These are phyloP conservation scores for Penicillium subrubescens DNA, from an alignment of 495 filamentous ascomycete species.

Conservation along the genomic window DNA sequence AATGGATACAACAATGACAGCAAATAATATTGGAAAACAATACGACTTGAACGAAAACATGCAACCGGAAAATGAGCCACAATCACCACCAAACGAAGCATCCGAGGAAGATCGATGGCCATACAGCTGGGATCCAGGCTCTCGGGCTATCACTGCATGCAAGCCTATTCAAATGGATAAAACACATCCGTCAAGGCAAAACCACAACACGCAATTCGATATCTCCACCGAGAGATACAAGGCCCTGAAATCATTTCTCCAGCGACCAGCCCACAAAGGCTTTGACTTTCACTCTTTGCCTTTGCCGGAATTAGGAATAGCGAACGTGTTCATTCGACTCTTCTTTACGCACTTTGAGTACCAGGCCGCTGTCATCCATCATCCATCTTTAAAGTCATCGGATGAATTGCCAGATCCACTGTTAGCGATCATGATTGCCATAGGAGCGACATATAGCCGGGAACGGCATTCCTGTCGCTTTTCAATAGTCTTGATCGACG, in stretches of 20 bases:
- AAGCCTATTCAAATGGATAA: constrained; percentile 8
- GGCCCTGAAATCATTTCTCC: constrained; percentile 2
- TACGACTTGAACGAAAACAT: background rate
- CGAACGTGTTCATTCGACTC: constrained; percentile 12
- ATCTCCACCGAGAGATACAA: constrained; percentile 6
- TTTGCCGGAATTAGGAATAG: constrained; percentile 5
- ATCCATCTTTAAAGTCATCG: constrained; percentile 4
- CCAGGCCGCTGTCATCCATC: constrained; percentile 11
- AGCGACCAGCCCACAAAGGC: constrained; percentile 7
- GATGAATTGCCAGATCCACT: constrained; percentile 9
- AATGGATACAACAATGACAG: background rate
- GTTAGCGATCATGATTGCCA: constrained; percentile 10
- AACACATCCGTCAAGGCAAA: constrained; percentile 4
- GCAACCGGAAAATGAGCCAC: background rate
- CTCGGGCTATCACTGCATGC: constrained; percentile 9
- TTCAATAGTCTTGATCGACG: constrained; percentile 11
- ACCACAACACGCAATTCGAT: constrained; percentile 5
- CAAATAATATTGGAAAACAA: background rate
- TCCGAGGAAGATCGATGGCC: constrained; percentile 16
- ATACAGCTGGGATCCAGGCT: constrained; percentile 12
- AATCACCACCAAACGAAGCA: constrained; percentile 12
- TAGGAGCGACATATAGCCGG: constrained; percentile 13
- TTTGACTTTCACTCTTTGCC: constrained; percentile 10
- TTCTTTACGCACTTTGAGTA: constrained; percentile 11
- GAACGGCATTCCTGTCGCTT: constrained; percentile 12